A percentile compares a stretch with the other conserved stretches of the same genome.
phyloP scores from a whole-genome alignment of 1,284 basidiomycete species.

The Tausonia pullulans region DNA sequence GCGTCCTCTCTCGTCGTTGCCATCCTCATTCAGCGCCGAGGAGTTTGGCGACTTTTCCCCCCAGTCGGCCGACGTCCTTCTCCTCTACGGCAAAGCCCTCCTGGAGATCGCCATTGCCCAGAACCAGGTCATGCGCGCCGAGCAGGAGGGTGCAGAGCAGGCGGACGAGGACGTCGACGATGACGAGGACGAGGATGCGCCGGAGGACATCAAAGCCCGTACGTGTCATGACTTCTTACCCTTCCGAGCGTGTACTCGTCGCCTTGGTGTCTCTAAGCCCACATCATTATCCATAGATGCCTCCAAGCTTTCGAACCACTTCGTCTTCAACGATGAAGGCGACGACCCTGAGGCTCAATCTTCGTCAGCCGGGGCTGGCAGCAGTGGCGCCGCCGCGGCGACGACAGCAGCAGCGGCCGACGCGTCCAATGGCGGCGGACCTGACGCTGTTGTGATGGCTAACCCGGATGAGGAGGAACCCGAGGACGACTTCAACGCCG shows the following conservation, averaged over 20 bases:
- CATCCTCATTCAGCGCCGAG: constrained; percentile 45
- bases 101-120: constrained; percentile 73
- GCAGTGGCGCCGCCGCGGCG: too few relatives aligned
- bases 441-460: constrained; percentile 51
- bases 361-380: background rate
- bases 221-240: too few relatives aligned
- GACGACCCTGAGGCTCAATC: background rate
- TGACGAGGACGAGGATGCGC: constrained; percentile 22
- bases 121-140: constrained; percentile 32
- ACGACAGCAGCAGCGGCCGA: too few relatives aligned
- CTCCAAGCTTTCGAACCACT: constrained; percentile 1
- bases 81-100: constrained; percentile 73
- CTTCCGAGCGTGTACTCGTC: too few relatives aligned
- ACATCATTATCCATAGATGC: background rate
- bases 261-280: too few relatives aligned
- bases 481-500: constrained; percentile 87
- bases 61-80: constrained; percentile 68
- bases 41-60: constrained; percentile 61
- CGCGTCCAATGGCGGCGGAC: constrained; percentile 11
- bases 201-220: constrained; percentile 19
- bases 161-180: constrained; percentile 22
- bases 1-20: constrained; percentile 12
- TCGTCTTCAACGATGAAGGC: background rate
- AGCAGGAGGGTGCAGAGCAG: constrained; percentile 17
- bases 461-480: constrained; percentile 37